Evolutionary conservation across 2,329 filamentous ascomycete genomes (phyloP), one percentile per base, ranked within the genome.

Genomic region (Neobulgaria alba): DNA sequence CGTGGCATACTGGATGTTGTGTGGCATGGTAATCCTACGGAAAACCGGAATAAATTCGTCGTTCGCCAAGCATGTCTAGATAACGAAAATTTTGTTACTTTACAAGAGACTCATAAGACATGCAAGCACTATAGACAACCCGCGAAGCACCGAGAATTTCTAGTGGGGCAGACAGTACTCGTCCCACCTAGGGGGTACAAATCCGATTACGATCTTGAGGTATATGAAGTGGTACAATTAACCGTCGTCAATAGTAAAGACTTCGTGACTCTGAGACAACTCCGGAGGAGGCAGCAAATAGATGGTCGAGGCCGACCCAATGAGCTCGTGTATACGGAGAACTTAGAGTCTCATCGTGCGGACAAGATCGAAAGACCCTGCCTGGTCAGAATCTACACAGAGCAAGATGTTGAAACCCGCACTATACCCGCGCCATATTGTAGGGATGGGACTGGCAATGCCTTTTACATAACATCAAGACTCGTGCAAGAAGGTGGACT

Each of bases 1-100:
- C 53, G 77, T 0, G 68, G 67, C 0, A 72, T 72, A 1, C 72
- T 82, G 30, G 48, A 67, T 0, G 69, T 89, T 0, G 67, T 74
- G 46, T 79, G 75, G 60, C 73, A 75, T 5, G 68, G 68, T 0
- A 58, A 61, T 1, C 71, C 75, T 0, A 54, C 52, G 0, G 62
- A 43, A 36, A 35, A 41, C 8, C 21, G 33, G 4, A 29, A 64
- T 2, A 72, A 77, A 23, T 75, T 80, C 33, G 85, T 90, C 45
- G 71, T 89, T 2, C 72, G 85, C 0, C 81, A 86, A 49, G 81
- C 75, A 0, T 90, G 85, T 49, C 55, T 77, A 1, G 68, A 71
- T 1, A 62, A 68, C 1, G 68, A 81, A 1, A 72, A 74, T 12
- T 89, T 85, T 66, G 62, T 77, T 0, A 75, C 74, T 0, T 59